Evolutionary conservation across 352 stramenopile species (phyloP).

Genomic region (Phytophthora sojae): DNA sequence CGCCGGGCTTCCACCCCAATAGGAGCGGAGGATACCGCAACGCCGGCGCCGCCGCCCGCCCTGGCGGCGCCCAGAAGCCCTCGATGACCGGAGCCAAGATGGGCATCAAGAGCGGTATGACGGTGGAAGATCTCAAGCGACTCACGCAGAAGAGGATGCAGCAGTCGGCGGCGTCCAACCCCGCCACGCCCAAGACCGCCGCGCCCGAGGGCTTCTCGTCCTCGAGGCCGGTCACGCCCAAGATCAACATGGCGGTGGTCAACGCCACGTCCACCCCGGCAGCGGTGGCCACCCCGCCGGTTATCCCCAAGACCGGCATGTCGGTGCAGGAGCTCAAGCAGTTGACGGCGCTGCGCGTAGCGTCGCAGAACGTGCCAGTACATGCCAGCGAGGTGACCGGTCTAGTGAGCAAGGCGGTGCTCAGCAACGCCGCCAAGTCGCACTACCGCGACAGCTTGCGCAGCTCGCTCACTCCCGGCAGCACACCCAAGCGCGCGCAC

Average conservation of each 20-base stretch:
- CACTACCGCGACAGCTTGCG: constrained; percentile 79
- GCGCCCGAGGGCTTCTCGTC: constrained; percentile 29
- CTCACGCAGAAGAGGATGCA: constrained; percentile 89
- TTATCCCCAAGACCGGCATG: constrained; percentile 84
- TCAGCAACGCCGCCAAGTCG: constrained; percentile 79
- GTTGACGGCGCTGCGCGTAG: constrained; percentile 79
- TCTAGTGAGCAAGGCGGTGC: constrained; percentile 78
- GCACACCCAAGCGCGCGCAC: constrained; percentile 56
- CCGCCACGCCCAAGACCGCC: constrained; percentile 44
- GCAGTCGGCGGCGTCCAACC: constrained; percentile 47
- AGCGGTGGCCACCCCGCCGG: constrained; percentile 38
- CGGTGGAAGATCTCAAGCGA: constrained; percentile 87
- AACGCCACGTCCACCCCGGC: constrained; percentile 44
- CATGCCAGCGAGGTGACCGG: constrained; percentile 75
- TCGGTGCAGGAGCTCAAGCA: constrained; percentile 90
- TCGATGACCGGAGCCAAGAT: constrained; percentile 65
- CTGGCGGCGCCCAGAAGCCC: constrained; percentile 37
- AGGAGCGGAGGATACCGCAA: constrained; percentile 38
- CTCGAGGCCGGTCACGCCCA: constrained; percentile 59
- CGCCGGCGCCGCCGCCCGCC: constrained; percentile 4
- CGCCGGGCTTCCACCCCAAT: constrained; percentile 33
- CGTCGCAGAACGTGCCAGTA: constrained; percentile 68
- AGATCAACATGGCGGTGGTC: constrained; percentile 68
- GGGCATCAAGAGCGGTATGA: constrained; percentile 92
- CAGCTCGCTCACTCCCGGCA: constrained; percentile 60